phyloP scores from a whole-genome alignment of 768 basidiomycete genomes.

The Arthromyces matolae region DNA sequence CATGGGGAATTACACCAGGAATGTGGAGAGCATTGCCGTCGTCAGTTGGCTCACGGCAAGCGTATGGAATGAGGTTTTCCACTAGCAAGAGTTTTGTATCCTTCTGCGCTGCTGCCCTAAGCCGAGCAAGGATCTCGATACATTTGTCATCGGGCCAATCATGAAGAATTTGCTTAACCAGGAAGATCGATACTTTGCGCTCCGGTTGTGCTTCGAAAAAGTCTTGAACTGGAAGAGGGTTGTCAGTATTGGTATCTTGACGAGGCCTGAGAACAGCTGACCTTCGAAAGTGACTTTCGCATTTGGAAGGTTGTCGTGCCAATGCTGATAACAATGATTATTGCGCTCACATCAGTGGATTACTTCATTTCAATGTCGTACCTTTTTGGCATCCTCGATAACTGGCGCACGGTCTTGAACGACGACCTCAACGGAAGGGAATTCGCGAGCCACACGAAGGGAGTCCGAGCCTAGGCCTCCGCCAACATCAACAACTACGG shows the following conservation, averaged over 20 bases:
- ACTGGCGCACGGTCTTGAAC: slow-evolving; percentile 25
- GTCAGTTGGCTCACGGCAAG: slow-evolving; percentile 5
- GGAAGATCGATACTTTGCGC: slow-evolving; percentile 4
- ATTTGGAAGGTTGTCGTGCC: not conserved
- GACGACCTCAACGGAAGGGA: slow-evolving; percentile 28
- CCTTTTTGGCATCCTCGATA: slow-evolving; percentile 21
- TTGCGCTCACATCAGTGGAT: not conserved
- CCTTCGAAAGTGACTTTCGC: slow-evolving; percentile 8
- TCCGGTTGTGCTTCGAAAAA: slow-evolving; percentile 6
- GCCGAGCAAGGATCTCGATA: slow-evolving; percentile 1
- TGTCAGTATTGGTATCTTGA: not conserved
- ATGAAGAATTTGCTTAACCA: slow-evolving; percentile 10
- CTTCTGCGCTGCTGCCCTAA: slow-evolving; percentile 1
- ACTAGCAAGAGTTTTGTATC: slow-evolving; percentile 7
- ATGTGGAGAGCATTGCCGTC: slow-evolving; percentile 11
- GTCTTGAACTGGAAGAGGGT: not conserved
- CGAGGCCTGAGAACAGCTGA: not conserved
- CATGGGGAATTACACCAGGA: slow-evolving; percentile 19
- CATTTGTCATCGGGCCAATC: slow-evolving; percentile 10
- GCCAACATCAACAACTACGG: slow-evolving; percentile 32
- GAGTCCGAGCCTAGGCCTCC: slow-evolving; percentile 31
- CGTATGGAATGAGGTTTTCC: slow-evolving; percentile 3
- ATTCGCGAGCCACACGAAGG: slow-evolving; percentile 24
- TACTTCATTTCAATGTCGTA: not conserved
- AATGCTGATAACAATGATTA: not conserved